Conservation (phyloP, 179 eudicot species). For the Corrigiola litoralis region DNA sequence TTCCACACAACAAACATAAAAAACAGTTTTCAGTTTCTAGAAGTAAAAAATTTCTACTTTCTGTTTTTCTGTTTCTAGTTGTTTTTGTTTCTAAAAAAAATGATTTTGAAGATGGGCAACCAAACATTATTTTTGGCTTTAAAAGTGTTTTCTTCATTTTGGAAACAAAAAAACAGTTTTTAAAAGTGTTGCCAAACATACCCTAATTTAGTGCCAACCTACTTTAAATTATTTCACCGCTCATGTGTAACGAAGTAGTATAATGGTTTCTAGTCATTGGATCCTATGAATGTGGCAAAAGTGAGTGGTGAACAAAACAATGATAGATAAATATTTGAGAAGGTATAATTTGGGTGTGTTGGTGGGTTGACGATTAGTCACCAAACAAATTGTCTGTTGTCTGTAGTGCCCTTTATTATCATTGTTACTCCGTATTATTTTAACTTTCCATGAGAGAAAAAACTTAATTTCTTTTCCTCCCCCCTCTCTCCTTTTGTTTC, state of each 20-base stretch:
- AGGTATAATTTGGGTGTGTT: not conserved
- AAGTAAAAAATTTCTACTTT: too few relatives aligned
- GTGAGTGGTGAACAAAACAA: constrained; percentile 14
- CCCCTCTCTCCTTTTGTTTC: too few relatives aligned
- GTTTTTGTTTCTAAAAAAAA: too few relatives aligned
- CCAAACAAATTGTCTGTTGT: constrained; percentile 9
- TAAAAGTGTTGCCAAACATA: too few relatives aligned
- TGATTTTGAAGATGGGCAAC: not conserved
- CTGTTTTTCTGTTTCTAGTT: too few relatives aligned
- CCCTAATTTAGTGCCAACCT: not conserved
- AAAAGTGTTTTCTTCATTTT: too few relatives aligned
- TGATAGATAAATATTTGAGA: constrained; percentile 17
- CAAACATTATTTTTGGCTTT: not conserved
- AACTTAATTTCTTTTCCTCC: too few relatives aligned
- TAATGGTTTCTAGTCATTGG: constrained; percentile 11
- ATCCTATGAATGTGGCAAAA: constrained; percentile 16
- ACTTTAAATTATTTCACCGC: not conserved
- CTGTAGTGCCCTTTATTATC: not conserved
- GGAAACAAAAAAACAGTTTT: too few relatives aligned
- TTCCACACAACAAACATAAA: too few relatives aligned
- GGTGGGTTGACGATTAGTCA: constrained; percentile 11
- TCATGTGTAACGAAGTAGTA: not conserved
- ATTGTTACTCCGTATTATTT: not conserved
- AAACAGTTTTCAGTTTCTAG: too few relatives aligned
- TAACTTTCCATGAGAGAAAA: too few relatives aligned